Evolutionary conservation across 2,329 filamentous ascomycete species (phyloP).

Genomic region (Aureobasidium musti): DNA sequence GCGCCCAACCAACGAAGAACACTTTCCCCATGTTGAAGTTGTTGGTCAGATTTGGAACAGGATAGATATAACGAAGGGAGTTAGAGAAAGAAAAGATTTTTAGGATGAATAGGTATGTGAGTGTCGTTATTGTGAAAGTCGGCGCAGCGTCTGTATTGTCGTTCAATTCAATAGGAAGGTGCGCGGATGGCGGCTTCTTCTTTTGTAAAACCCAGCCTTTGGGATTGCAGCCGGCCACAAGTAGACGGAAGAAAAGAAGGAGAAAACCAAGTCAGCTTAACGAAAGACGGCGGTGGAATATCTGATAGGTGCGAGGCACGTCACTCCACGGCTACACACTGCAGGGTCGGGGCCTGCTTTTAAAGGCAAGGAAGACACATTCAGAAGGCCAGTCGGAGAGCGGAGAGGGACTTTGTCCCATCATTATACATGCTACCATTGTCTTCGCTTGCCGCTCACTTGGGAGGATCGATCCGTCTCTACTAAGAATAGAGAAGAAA

Average conservation of each 20-base stretch:
- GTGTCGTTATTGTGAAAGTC: not conserved
- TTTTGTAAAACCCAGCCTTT: not conserved
- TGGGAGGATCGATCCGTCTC: constrained; percentile 23
- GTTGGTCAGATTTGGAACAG: not conserved
- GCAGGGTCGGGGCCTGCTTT: constrained; percentile 21
- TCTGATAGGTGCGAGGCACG: constrained; percentile 17
- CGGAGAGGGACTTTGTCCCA: not conserved
- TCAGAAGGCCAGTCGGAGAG: not conserved
- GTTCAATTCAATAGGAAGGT: constrained; percentile 7
- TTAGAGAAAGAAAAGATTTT: not conserved
- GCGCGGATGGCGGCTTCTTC: constrained; percentile 12
- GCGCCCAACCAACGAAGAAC: constrained; percentile 62
- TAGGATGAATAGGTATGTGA: constrained; percentile 2
- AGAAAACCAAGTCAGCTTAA: constrained; percentile 15
- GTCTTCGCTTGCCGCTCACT: not conserved
- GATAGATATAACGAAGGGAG: not conserved
- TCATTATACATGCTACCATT: constrained; percentile 23
- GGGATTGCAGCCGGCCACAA: constrained; percentile 8
- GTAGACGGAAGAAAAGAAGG: not conserved
- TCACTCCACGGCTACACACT: constrained; percentile 29
- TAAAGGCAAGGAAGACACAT: constrained; percentile 23
- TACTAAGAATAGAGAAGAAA: constrained; percentile 23
- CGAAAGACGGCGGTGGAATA: constrained; percentile 17
- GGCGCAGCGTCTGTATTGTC: constrained; percentile 10
- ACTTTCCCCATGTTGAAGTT: constrained; percentile 27